Base-by-base conservation (phyloP, 2,329 filamentous ascomycete genomes). In the Amauroascus verrucosus region DNA sequence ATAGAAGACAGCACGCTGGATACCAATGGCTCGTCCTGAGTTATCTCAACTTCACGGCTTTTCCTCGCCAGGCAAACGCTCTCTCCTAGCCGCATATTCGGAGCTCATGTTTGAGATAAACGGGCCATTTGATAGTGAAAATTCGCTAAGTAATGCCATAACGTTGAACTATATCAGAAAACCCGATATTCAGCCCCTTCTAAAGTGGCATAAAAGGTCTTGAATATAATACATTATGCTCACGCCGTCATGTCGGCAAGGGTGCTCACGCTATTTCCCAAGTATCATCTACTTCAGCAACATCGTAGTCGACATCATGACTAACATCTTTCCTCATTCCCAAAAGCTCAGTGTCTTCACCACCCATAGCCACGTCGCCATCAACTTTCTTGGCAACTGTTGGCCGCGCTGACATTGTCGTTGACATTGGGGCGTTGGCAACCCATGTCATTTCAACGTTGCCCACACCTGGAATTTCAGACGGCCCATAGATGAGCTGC, bases 401-500 rank as follows among this genome's bases (percentile, higher is more conserved):
- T 33, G 26, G 49, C 3, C 58, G 49, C 22, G 57, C 50, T 7
- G 57, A 28, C 1, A 59, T 48, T n/a, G 60, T 30, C 7, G n/a
- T n/a, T n/a, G n/a, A n/a, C n/a, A 60, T 47, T 18, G 66, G 60
- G 1, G 64, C 65, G 26, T 70, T 71, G 33, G 72, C 64, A n/a
- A 77, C 66, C 80, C 80, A 83, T 1, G 70, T 67, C 40, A 81
- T 66, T 45, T 81, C 75, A 24, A 80, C 70, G 41, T 76, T 74
- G 26, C 77, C 77, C 6, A 80, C 68, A 1, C 72, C 69, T 0
- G 77, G 76, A 46, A 81, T 77, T 4, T 70, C 64, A 54, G 67
- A 64, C 0, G 72, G 61, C 7, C 73, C 67, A 54, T 72, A 72
- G 62, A 78, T 71, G 58, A 79, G 77, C 57, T 72, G 75, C 61